Percentiles rank a stretch among this genome's conserved stretches.
These are phyloP conservation scores for Russula earlei DNA, from an alignment of 768 basidiomycete species.

Conservation along the genomic window DNA sequence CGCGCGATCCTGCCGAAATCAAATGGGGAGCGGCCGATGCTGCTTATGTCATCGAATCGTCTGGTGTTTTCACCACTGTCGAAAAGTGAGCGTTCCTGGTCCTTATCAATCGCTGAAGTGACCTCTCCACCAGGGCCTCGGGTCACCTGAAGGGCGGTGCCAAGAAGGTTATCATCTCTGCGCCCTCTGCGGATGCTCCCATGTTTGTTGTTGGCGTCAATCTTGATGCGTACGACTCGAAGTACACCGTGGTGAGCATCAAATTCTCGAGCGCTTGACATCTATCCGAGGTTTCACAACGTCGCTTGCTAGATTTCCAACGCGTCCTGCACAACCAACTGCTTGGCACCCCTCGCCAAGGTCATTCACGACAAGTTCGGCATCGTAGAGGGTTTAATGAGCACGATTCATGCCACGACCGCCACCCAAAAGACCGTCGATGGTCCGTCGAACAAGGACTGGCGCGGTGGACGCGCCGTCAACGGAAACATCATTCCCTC, in stretches of 20 bases:
- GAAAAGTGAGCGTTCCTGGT: slow-evolving; percentile 53
- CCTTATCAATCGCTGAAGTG: neutral
- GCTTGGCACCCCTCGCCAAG: slow-evolving; percentile 98
- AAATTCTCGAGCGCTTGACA: neutral
- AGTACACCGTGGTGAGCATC: slow-evolving; percentile 68
- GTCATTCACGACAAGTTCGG: slow-evolving; percentile 95
- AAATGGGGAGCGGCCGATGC: slow-evolving; percentile 75
- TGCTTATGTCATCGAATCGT: slow-evolving; percentile 93
- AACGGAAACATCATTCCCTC: slow-evolving; percentile 99
- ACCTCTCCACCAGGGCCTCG: slow-evolving; percentile 46
- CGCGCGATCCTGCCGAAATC: slow-evolving; percentile 83
- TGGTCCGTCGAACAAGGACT: slow-evolving; percentile 91
- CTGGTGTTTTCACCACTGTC: slow-evolving; percentile 95
- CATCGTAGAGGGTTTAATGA: slow-evolving; percentile 97
- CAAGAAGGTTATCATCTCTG: slow-evolving; percentile 99
- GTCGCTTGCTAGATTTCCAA: slow-evolving; percentile 67
- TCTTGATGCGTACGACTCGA: slow-evolving; percentile 83
- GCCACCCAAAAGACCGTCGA: slow-evolving; percentile 95
- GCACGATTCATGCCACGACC: slow-evolving; percentile 94
- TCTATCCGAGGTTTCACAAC: neutral
- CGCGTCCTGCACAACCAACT: slow-evolving; percentile 99
- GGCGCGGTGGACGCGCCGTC: slow-evolving; percentile 94
- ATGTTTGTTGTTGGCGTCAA: slow-evolving; percentile 97
- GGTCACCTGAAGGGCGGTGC: slow-evolving; percentile 97
- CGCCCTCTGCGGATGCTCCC: slow-evolving; percentile 93